Evolutionary conservation across 306 rosid genomes (phyloP), one percentile per base, ranked within the genome.

Genomic region (Hippophae rhamnoides): DNA sequence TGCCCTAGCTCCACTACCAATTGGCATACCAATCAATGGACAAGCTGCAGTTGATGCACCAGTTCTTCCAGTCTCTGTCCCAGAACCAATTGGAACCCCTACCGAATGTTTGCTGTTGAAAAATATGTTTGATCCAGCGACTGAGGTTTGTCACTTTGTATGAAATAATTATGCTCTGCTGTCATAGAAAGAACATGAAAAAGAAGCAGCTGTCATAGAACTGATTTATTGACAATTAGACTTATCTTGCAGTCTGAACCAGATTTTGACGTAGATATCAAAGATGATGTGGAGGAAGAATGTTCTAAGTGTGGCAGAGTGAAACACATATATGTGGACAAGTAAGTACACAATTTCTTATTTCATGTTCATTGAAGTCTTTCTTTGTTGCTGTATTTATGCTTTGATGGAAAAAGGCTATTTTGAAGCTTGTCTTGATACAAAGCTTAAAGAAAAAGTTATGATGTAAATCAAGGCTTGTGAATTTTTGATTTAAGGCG

Each of bases 251-350:
- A 92, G 99, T 69, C 70, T 13, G 97, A 89, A 7, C 90, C 89
- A 41, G 97, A 92, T 67, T 92, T 86, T 78, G 99, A 88, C 71
- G n/a, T 75, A 42, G 99, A 92, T 68, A 92, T 92, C 48, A 88
- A 78, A 84, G 99, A 88, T 18, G 99, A 92, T 54, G 99, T 92
- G 13, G 95, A 85, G 72, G 99, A 86, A 66, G 99, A 92, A 74
- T 92, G 99, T 59, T 88, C 95, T 47, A 92, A 86, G 62, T 92
- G 76, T 69, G 99, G 99, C 57, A 81, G 77, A 45, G 97, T 92
- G 81, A 80, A 76, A 66, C 97, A 92, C 79, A 86, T 86, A 67
- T 79, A 85, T 62, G 99, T 92, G n/a, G 99, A 92, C 71, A 92
- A 88, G 99, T 92, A 82, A 80, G 96, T 74, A 52, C 31, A n/a